phyloP scores from a whole-genome alignment of 1,284 basidiomycete species.

The Leccinum fuscescens region DNA sequence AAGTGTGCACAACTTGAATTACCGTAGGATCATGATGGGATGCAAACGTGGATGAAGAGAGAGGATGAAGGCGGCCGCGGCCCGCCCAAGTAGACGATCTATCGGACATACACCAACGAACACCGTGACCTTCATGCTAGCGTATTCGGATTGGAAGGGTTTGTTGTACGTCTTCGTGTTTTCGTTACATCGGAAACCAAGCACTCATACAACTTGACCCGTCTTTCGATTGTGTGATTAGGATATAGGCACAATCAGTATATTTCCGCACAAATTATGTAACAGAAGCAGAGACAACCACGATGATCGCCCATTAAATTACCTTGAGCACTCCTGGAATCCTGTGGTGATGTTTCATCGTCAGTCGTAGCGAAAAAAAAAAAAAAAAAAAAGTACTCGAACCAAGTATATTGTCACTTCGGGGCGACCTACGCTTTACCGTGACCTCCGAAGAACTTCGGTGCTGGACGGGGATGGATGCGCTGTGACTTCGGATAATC shows the following conservation, averaged over 20 bases:
- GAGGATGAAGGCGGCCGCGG: too few relatives aligned
- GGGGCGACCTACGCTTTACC: constrained; percentile 41
- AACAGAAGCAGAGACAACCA: not conserved
- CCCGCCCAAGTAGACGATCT: too few relatives aligned
- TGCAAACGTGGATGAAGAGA: too few relatives aligned
- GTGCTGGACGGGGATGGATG: constrained; percentile 45
- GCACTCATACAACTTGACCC: not conserved
- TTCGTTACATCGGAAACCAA: too few relatives aligned
- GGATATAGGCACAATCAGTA: not conserved
- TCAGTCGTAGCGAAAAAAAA: constrained; percentile 40
- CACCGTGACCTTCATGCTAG: too few relatives aligned
- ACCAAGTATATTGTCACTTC: constrained; percentile 70
- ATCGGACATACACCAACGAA: too few relatives aligned
- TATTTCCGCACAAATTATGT: not conserved
- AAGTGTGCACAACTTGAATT: too few relatives aligned
- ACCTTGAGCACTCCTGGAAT: not conserved
- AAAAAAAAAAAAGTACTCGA: constrained; percentile 27
- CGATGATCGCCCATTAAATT: not conserved
- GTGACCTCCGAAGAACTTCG: constrained; percentile 71
- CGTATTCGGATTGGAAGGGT: too few relatives aligned
- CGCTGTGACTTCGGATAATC: not conserved
- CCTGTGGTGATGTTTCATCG: not conserved
- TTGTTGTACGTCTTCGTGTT: too few relatives aligned
- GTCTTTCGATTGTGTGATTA: not conserved
- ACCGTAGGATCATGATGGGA: too few relatives aligned